phyloP scores from a whole-genome alignment of 192 early-diverging fungal genomes.

The Dispira simplex region DNA sequence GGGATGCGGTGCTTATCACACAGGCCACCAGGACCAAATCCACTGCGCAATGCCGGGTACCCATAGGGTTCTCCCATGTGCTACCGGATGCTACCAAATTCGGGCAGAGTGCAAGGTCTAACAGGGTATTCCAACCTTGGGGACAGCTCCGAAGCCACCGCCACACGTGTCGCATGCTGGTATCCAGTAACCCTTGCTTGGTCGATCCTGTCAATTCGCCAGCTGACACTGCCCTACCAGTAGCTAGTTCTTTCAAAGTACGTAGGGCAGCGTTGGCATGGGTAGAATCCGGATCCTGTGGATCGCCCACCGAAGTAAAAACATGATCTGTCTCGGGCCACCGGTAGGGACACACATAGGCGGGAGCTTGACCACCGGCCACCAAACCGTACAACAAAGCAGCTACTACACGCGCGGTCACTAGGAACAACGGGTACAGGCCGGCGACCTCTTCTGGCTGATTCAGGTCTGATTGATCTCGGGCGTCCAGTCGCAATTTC shows the following conservation, averaged over 20 bases:
- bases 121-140: background rate
- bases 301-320: background rate
- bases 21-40: background rate
- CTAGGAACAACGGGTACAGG: background rate
- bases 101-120: background rate
- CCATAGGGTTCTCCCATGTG: background rate
- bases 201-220: background rate
- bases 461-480: background rate
- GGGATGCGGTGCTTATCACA: background rate
- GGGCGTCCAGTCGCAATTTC: background rate
- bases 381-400: background rate
- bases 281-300: background rate
- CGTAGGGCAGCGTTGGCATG: background rate
- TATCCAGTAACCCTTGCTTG: conserved; percentile 2
- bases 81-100: background rate
- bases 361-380: background rate
- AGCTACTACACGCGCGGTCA: background rate
- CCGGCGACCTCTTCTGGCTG: background rate
- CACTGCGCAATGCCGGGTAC: background rate
- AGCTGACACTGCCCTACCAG: background rate
- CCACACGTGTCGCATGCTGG: background rate
- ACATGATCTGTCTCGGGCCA: background rate
- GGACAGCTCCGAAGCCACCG: conserved; percentile 3
- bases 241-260: background rate
- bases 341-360: background rate